These are phyloP conservation scores for Cinnamomum micranthum DNA, from an alignment of 164 flowering plant species.

Conservation along the genomic window DNA sequence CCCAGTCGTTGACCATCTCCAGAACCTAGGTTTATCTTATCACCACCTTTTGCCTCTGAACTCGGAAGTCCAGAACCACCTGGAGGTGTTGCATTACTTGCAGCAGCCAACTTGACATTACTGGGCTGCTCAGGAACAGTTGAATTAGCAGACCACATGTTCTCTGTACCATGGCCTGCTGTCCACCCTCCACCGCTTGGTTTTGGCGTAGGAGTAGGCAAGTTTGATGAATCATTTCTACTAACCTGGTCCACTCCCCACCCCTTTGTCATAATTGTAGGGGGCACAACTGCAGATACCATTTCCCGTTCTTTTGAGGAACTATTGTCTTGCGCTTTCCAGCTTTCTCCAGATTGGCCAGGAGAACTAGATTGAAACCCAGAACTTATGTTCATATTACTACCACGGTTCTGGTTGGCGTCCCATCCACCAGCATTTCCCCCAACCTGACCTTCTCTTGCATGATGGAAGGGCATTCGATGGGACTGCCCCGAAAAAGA, in stretches of 20 bases:
- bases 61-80: neutral
- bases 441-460: conserved; percentile 22
- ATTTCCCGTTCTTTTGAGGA: conserved; percentile 1
- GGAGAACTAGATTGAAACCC: conserved; percentile 19
- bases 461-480: conserved; percentile 21
- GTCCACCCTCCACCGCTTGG: conserved; percentile 19
- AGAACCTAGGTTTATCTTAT: neutral
- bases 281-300: neutral
- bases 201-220: conserved; percentile 31
- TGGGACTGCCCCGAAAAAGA: conserved; percentile 25
- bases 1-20: neutral
- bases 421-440: conserved; percentile 22
- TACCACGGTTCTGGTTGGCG: conserved; percentile 24
- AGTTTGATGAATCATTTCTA: conserved; percentile 15
- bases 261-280: neutral
- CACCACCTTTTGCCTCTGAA: conserved; percentile 1
- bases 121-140: conserved; percentile 37
- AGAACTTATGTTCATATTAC: conserved; percentile 10
- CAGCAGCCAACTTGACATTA: conserved; percentile 10
- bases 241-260: conserved; percentile 3
- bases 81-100: neutral
- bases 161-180: conserved; percentile 30
- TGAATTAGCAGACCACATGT: conserved; percentile 23
- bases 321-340: conserved; percentile 1
- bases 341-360: conserved; percentile 18